Evolutionary conservation across 73 alveolate species (phyloP), one percentile per base, ranked within the genome.

Genomic region (Blepharisma stoltei): DNA sequence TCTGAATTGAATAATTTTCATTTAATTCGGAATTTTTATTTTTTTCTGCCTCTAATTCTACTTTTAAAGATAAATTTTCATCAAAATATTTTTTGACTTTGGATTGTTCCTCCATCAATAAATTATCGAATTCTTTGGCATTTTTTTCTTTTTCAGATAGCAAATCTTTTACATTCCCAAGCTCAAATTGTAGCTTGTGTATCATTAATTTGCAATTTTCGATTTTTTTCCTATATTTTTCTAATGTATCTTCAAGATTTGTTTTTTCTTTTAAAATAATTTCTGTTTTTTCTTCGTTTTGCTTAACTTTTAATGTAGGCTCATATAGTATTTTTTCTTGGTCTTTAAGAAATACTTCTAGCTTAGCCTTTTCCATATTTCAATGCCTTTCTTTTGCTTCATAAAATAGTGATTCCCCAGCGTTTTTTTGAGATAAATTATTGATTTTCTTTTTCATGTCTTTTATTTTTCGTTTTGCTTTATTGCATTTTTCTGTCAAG

Each of bases 331-430:
- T 18, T 14, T 50, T 50, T 18, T 50, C 21, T 18, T 14, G n/a
- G 21, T 50, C 21, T 4, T 50, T 18, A 50, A 50, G 27, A 14
- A 14, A 11, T 50, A 14, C 65, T 14, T 50, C 65, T 14, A 50
- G 65, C 4, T 50, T 50, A 50, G 65, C 65, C 65, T 50, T 50
- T 50, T 50, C 65, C n/a, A 50, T 50, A 50, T 50, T 50, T 18
- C 65, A 50, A 14, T 50, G 2, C 65, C 21, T 50, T 50, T 50
- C 65, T 50, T 18, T 50, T 3, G 41, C 41, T 32, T 32, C 41
- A 32, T 32, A 32, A 32, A 32, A 32, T 32, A 32, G 41, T 32
- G 41, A 32, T 32, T 32, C 41, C 41, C 41, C 41, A 32, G 41
- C 3, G 3, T 32, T 32, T 32, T 32, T 32, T 32, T 32, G 41